A percentile compares a stretch with the other conserved stretches of the same genome.
Conservation (phyloP, 1,284 basidiomycete genomes). For the Anthracocystis setariae region DNA sequence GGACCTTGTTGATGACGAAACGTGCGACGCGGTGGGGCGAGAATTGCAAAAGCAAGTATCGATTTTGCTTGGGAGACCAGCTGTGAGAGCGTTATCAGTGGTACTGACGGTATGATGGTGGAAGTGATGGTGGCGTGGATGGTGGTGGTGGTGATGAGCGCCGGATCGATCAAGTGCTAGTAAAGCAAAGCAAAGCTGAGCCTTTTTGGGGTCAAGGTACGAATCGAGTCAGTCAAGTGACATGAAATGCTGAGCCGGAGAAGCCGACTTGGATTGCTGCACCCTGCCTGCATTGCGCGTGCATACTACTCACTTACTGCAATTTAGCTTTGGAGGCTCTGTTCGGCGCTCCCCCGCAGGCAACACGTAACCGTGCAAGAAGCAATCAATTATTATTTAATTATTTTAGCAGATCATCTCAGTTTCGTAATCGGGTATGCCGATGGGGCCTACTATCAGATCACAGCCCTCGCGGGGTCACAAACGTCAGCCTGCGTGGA, state of each 20-base stretch:
- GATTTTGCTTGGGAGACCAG: too few species aligned
- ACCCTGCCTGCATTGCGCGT: conserved; percentile 9
- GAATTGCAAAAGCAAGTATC: too few species aligned
- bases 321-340: too few species aligned
- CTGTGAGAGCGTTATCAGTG: background rate
- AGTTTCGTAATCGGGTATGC: too few species aligned
- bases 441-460: too few species aligned
- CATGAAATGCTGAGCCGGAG: conserved; percentile 1
- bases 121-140: conserved; percentile 3
- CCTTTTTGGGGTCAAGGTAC: too few species aligned
- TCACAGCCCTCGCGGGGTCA: background rate
- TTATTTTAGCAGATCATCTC: too few species aligned
- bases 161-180: background rate
- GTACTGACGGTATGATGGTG: background rate
- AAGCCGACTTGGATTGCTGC: background rate
- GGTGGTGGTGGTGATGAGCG: background rate
- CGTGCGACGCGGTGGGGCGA: background rate
- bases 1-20: conserved; percentile 1
- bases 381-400: too few species aligned
- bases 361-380: too few species aligned
- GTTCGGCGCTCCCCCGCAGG: too few species aligned
- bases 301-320: conserved; percentile 1
- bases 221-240: background rate
- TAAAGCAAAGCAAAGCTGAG: background rate
- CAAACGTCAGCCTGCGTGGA: background rate